Evolutionary conservation across 1,284 basidiomycete genomes (phyloP), one percentile per base, ranked within the genome.

Genomic region (Singerocomus inundabilis): DNA sequence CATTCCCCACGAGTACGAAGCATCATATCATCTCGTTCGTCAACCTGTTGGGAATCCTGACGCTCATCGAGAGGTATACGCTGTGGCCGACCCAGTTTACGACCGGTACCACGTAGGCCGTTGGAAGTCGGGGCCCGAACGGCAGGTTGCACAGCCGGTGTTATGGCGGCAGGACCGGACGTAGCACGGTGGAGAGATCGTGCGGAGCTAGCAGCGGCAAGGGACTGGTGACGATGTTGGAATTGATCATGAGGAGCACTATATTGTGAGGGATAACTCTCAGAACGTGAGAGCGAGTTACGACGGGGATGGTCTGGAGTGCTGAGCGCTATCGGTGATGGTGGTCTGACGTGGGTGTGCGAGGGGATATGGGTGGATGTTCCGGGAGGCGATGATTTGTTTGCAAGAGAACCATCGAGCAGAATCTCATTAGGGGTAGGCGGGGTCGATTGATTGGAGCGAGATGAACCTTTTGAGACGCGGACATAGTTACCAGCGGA

Each of bases 271-370:
- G 75, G 60, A 58, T 73, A 75, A 58, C 81, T 85, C 61, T 88
- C 84, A 38, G 85, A 85, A 26, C 82, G 79, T 6, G 84, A 79
- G 16, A 88, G 72, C 2, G 84, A 79, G 34, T 72, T 66, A 38
- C 81, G 74, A 48, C 71, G 66, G 28, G 58, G 37, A 31, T 56
- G 59, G 15, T 66, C 54, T 10, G 75, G 75, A 24, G 75, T 72
- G 48, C 66, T 60, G 26, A 70, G 63, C 3, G 69, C 56, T 63
- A 70, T 36, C 51, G 65, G 54, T 59, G 70, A 62, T 61, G 71
- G 61, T 37, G 67, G 63, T 44, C 64, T 67, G 39, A 45, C 41
- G 41, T 64, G 37, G 43, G 49, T 24, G 34, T 65, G 57, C 7
- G 63, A 44, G 30, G 53, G 48, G 21, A 63, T 43, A 30, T 58